Percentiles rank a stretch among this genome's conserved stretches.
Evolutionary conservation across 1,284 basidiomycete species (phyloP).

Genomic region (Singerocomus rubriflavus): DNA sequence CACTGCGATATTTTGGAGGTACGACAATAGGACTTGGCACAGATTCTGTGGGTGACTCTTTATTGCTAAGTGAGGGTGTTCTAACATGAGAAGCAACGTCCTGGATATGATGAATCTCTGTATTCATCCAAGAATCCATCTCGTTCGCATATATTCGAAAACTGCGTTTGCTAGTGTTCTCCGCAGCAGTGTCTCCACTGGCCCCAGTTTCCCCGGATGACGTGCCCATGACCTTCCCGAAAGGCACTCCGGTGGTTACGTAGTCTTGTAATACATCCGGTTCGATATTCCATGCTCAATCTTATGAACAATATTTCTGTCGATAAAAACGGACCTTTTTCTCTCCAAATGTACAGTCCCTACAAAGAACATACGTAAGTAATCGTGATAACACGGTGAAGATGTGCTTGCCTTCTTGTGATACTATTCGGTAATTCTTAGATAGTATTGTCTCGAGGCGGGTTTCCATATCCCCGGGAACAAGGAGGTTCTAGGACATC

Average conservation of each 20-base stretch:
- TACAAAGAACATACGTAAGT: background rate
- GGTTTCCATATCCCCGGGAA: background rate
- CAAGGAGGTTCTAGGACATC: background rate
- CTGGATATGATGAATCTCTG: background rate
- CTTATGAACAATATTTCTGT: background rate
- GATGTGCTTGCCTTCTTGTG: background rate
- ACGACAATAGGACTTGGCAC: no score
- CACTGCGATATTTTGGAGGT: no score
- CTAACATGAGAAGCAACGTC: background rate
- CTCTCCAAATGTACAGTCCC: slow-evolving; percentile 4
- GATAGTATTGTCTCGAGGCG: background rate
- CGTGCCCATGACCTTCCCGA: no score
- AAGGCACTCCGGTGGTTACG: no score
- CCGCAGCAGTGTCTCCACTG: no score
- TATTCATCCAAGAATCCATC: background rate
- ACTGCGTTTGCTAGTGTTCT: background rate
- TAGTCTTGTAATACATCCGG: background rate
- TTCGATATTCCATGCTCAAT: background rate
- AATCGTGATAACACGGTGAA: background rate
- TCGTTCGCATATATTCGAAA: background rate
- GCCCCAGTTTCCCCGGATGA: no score
- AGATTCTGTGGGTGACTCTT: no score
- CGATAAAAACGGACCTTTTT: background rate
- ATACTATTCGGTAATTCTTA: slow-evolving; percentile 1
- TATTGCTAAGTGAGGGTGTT: no score